Evolutionary conservation across 192 early-diverging fungal species (phyloP).

Genomic region (Gonapodya sp.): DNA sequence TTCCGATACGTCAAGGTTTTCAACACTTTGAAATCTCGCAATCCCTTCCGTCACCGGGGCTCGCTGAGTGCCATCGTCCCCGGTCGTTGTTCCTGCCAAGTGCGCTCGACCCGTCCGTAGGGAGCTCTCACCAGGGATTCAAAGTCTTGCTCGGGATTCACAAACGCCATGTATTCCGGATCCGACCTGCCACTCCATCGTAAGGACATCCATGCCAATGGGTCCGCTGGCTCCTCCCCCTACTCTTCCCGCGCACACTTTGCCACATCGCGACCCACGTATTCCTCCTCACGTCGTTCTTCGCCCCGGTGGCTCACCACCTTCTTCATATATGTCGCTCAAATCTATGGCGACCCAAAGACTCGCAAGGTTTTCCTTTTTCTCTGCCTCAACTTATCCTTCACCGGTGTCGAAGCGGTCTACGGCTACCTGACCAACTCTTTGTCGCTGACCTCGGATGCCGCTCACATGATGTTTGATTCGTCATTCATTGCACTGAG

Average conservation of each 20-base stretch:
- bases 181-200: neutral
- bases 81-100: too few relatives aligned
- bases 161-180: neutral
- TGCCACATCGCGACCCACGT: neutral
- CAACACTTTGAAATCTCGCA: too few relatives aligned
- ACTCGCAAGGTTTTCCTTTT: slow-evolving; percentile 93
- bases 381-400: slow-evolving; percentile 80
- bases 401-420: slow-evolving; percentile 76
- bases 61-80: too few relatives aligned
- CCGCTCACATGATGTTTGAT: slow-evolving; percentile 98
- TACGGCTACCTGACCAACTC: slow-evolving; percentile 37
- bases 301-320: neutral
- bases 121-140: too few relatives aligned
- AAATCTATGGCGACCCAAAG: slow-evolving; percentile 31
- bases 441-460: slow-evolving; percentile 87
- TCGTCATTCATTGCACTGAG: slow-evolving; percentile 82
- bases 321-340: neutral
- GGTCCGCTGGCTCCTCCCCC: neutral
- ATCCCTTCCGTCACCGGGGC: too few relatives aligned
- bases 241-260: neutral
- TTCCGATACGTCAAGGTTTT: too few relatives aligned
- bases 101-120: too few relatives aligned
- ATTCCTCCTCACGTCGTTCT: neutral
- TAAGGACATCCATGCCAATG: neutral
- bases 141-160: too few relatives aligned